Evolutionary conservation across 805 yeast genomes (phyloP), one percentile per base, ranked within the genome.

Genomic region (Candida sakaeoensis): DNA sequence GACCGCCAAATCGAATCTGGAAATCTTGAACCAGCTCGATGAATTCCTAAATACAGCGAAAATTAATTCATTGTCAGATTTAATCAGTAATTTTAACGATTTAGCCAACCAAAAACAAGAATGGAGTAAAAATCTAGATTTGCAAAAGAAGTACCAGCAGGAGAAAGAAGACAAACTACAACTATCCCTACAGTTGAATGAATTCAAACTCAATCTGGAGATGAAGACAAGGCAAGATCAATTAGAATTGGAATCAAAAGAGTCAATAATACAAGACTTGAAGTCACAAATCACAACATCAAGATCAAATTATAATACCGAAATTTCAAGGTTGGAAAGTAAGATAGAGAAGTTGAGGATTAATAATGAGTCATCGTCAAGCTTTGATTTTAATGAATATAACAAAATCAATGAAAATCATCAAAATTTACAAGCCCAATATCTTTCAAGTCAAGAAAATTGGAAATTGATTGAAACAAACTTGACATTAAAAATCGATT

Each of bases 391-490:
- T 35, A 68, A 63, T n/a, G 69, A 70, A 10, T 71, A 60, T 39
- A 56, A 68, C 22, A 72, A 68, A 47, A 46, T 74, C 18, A 49
- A 65, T 6, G 65, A 68, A 24, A 72, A 75, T 29, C 79, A 81
- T 47, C 77, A 74, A 32, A 62, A 72, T 12, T 53, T 86, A 15
- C 89, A 84, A 52, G 65, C 76, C 2, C 93, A 89, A 56, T 82
- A 85, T 48, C 74, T 85, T 6, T 73, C 80, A 12, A 84, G 91
- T 0, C 82, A 82, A 41, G 87, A 82, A 46, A 86, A 83, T 56
- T 87, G 96, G 95, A 81, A 83, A 41, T 65, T 79, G 14, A 80
- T 88, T 31, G 97, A 93, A 58, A 74, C 83, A 28, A 69, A 79
- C 3, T 68, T 88, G 43, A 74, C 75, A 42, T 55, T 52, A 35